These are phyloP conservation scores for Candida michaelii DNA, from an alignment of 805 yeast species.

Conservation along the genomic window DNA sequence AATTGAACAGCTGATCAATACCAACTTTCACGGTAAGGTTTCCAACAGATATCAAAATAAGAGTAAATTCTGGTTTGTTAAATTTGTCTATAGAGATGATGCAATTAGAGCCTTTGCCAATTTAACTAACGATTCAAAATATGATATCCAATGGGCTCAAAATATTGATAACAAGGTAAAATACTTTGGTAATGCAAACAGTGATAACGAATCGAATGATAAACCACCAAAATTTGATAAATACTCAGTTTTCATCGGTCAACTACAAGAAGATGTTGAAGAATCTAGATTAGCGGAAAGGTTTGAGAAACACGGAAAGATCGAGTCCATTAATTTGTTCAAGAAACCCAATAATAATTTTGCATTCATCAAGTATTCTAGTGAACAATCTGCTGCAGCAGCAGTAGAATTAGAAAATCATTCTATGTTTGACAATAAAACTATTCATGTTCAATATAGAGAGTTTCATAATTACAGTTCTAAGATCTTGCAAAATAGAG, in stretches of 20 bases:
- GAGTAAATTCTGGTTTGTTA: conserved; percentile 62
- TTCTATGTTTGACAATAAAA: conserved; percentile 65
- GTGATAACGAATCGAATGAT: neutral
- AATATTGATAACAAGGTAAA: conserved; percentile 50
- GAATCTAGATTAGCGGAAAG: conserved; percentile 56
- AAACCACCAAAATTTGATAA: conserved; percentile 48
- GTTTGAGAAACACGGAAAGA: conserved; percentile 67
- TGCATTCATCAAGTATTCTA: conserved; percentile 69
- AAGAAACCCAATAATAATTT: conserved; percentile 53
- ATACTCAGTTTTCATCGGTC: conserved; percentile 77
- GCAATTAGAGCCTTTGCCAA: conserved; percentile 83
- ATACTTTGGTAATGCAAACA: neutral
- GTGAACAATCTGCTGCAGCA: conserved; percentile 75
- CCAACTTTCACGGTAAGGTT: conserved; percentile 35
- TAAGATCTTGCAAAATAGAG: neutral
- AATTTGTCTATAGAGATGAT: conserved; percentile 80
- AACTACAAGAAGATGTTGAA: conserved; percentile 54
- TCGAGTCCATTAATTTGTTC: conserved; percentile 55
- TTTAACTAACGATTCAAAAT: conserved; percentile 52
- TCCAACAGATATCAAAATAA: neutral
- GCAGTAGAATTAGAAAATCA: conserved; percentile 88
- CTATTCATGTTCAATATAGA: conserved; percentile 83
- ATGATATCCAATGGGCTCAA: conserved; percentile 83
- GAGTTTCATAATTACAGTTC: conserved; percentile 44
- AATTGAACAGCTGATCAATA: conserved; percentile 60